Evolutionary conservation across 2,329 filamentous ascomycete species (phyloP).

Genomic region (Hymenoscyphus repandus): DNA sequence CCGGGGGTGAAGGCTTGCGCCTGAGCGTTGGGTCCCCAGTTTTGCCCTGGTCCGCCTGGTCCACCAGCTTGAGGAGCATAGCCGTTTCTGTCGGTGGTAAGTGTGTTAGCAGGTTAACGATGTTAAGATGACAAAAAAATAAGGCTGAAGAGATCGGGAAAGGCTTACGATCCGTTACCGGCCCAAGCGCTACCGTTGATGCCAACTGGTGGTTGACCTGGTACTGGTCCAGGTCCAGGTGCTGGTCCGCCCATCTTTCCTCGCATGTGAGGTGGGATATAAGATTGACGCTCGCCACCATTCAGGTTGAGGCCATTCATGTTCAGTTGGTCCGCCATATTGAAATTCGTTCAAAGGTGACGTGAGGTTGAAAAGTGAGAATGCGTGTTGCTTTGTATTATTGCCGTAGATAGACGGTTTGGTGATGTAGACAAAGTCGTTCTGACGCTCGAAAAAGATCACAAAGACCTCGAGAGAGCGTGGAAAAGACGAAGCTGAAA

Average conservation of each 20-base stretch:
- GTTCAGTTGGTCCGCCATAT: conserved; percentile 80
- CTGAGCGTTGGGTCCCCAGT: conserved; percentile 30
- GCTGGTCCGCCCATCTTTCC: conserved; percentile 40
- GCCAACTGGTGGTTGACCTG: conserved; percentile 31
- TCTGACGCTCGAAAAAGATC: conserved; percentile 21
- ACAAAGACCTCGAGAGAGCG: conserved; percentile 23
- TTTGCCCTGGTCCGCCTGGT: conserved; percentile 24
- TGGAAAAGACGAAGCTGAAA: conserved; percentile 15
- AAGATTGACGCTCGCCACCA: conserved; percentile 56
- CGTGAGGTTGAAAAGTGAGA: conserved; percentile 8
- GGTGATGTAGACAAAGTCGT: conserved; percentile 10
- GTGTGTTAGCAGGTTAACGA: conserved; percentile 22
- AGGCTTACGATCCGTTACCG: conserved; percentile 43
- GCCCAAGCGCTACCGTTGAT: conserved; percentile 61
- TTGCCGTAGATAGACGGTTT: conserved; percentile 8
- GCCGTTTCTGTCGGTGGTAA: conserved; percentile 39
- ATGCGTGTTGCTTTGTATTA: conserved; percentile 7
- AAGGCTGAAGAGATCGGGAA: not conserved
- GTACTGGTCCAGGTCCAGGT: conserved; percentile 18
- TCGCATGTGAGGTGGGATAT: conserved; percentile 83
- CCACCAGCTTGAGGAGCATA: conserved; percentile 33
- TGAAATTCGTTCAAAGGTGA: conserved; percentile 33
- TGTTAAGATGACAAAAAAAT: not conserved
- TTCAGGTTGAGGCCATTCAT: conserved; percentile 62
- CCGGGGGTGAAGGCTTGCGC: conserved; percentile 33